Percentiles rank a stretch among this genome's conserved stretches.
These are phyloP conservation scores for Phanerodontia chrysosporium DNA, from an alignment of 768 basidiomycete genomes.

Conservation along the genomic window DNA sequence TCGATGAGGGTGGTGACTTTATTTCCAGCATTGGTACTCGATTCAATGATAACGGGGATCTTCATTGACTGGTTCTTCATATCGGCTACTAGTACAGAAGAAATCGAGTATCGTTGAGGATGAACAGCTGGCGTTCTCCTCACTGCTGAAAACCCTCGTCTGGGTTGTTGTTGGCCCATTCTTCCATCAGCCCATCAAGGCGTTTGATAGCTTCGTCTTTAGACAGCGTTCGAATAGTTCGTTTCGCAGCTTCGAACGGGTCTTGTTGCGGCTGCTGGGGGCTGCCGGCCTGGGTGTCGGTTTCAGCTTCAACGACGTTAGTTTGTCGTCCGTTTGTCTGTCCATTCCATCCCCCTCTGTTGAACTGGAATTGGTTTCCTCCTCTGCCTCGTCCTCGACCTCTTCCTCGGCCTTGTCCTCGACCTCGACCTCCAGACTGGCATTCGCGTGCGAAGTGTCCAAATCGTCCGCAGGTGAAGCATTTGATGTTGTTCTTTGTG, in stretches of 20 bases:
- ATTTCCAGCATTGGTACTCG: background rate
- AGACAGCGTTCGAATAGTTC: background rate
- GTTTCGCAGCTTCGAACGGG: too few relatives aligned
- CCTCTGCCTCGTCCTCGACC: background rate
- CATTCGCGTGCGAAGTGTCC: background rate
- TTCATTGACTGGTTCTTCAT: background rate
- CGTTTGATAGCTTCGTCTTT: background rate
- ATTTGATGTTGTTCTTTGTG: background rate
- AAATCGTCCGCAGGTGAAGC: background rate
- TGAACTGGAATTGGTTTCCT: background rate
- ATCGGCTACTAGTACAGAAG: background rate
- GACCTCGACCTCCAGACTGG: background rate
- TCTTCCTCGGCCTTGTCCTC: background rate
- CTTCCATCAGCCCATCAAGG: background rate
- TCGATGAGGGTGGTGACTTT: background rate
- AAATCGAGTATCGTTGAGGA: background rate
- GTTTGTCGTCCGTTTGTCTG: background rate
- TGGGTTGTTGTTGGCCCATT: background rate
- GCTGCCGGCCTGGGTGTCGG: background rate
- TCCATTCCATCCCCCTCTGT: background rate
- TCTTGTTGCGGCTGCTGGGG: background rate
- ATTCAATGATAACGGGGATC: background rate
- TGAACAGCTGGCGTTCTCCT: background rate
- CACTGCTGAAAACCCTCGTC: background rate
- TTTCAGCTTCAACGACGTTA: background rate